Base-by-base conservation (phyloP, 192 early-diverging fungal species). In the Phlyctochytrium arcticum region DNA sequence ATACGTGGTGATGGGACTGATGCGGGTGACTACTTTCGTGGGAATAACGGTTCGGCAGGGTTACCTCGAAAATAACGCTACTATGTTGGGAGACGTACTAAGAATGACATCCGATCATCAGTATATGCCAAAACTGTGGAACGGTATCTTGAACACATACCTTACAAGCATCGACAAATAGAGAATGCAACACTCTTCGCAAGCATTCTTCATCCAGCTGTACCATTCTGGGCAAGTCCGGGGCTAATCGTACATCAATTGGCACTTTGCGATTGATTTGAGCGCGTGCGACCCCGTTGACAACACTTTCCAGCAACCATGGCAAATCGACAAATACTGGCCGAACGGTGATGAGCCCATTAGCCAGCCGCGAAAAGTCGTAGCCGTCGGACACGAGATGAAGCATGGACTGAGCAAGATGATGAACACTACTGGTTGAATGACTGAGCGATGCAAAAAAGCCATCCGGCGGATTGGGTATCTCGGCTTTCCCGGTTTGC, bases 121-220 rank as follows among this genome's bases (percentile, higher is more conserved):
- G 27, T n/a, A 12, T n/a, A 12, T 27, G 50, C 24, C 1, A 12
- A 1, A 53, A 53, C 12, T 15, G 15, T 10, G 1, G 12, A 19
- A 0, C 50, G 2, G 17, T n/a, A n/a, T n/a, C 50, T 21, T 19
- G n/a, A 2, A 2, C 6, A 19, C 57, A 49, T 23, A 64, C 62
- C 62, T 64, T 64, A 34, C 48, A 64, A 39, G 31, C 62, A 33
- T 31, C 35, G 6, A 39, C 30, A 17, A 51, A 21, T 8, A 64
- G 26, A 4, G 51, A 48, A 7, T 48, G 27, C 23, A 64, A 54
- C 5, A 64, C 37, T 26, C 34, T 31, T 54, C 62, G 17, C 12
- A 64, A 31, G 17, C 62, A 15, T n/a, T 6, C 21, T 3, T 10
- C n/a, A 39, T 64, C 62, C 5, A 64, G 7, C 26, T 5, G 12